These are phyloP conservation scores for Oidiodendron maius DNA, from an alignment of 495 filamentous ascomycete species.

Conservation along the genomic window DNA sequence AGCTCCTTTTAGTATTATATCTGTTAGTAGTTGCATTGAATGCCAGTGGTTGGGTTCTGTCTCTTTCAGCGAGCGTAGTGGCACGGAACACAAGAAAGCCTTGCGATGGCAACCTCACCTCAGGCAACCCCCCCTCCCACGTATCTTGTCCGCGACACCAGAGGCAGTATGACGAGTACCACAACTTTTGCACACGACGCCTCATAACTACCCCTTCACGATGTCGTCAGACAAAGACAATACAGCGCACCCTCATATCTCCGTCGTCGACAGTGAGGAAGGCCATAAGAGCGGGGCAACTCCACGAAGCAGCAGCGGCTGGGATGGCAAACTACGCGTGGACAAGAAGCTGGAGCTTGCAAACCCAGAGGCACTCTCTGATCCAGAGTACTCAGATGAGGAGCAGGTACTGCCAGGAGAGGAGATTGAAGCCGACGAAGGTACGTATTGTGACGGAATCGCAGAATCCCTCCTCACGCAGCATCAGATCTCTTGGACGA, in stretches of 20 bases:
- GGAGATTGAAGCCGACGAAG: slow-evolving; percentile 77
- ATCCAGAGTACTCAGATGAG: slow-evolving; percentile 77
- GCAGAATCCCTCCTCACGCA: neutral
- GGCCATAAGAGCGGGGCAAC: slow-evolving; percentile 12
- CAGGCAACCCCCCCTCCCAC: too few relatives aligned
- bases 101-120: too few relatives aligned
- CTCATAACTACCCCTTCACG: neutral
- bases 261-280: slow-evolving; percentile 15
- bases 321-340: slow-evolving; percentile 86
- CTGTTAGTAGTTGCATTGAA: too few relatives aligned
- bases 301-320: slow-evolving; percentile 63
- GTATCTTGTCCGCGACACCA: too few relatives aligned
- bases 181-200: too few relatives aligned
- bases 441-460: slow-evolving; percentile 31
- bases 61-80: too few relatives aligned
- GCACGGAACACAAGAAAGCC: too few relatives aligned
- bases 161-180: too few relatives aligned
- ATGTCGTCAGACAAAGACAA: slow-evolving; percentile 20
- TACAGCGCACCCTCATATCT: slow-evolving; percentile 18
- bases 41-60: too few relatives aligned
- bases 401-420: slow-evolving; percentile 72
- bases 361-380: slow-evolving; percentile 73
- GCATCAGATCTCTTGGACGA: slow-evolving; percentile 47
- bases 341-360: slow-evolving; percentile 54
- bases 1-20: too few relatives aligned